Conservation (phyloP, 176 grass and related monocot genomes). For the Phoenix roebelenii region DNA sequence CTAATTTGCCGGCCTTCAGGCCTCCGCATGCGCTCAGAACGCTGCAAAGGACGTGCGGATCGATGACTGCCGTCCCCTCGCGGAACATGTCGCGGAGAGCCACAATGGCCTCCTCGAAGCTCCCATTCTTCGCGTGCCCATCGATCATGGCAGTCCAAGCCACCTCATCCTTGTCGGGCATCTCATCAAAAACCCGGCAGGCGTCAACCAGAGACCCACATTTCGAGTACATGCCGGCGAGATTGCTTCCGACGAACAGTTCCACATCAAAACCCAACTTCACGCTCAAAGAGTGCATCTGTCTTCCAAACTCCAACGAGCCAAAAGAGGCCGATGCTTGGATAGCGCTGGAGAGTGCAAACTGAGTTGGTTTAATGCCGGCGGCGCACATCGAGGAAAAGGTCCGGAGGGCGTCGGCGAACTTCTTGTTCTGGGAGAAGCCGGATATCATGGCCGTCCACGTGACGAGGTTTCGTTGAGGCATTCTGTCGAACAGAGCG, state of each 20-base stretch:
- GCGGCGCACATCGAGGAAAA: not conserved
- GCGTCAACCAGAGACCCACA: not conserved
- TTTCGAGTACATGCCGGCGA: no score
- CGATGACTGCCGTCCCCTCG: conserved; percentile 6
- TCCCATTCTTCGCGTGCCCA: conserved; percentile 46
- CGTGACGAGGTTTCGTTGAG: conserved; percentile 32
- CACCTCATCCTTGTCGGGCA: conserved; percentile 57
- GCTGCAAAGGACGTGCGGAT: conserved; percentile 2
- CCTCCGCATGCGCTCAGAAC: conserved; percentile 32
- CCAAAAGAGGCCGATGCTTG: no score
- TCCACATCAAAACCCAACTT: no score
- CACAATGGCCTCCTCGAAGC: conserved; percentile 28
- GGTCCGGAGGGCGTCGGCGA: no score
- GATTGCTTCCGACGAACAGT: no score
- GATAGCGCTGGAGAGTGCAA: not conserved
- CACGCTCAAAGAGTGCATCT: no score
- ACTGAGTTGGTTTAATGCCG: no score
- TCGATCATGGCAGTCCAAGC: conserved; percentile 48
- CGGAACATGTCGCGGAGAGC: conserved; percentile 41
- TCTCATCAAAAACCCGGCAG: conserved; percentile 44
- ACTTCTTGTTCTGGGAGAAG: not conserved
- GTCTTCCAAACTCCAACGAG: no score
- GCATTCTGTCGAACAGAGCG: no score
- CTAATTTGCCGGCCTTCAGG: conserved; percentile 24
- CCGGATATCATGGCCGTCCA: conserved; percentile 50